Percentiles rank a stretch among this genome's conserved stretches.
Conservation (phyloP, 345 rosid species). For the Euphorbia pulcherrima region DNA sequence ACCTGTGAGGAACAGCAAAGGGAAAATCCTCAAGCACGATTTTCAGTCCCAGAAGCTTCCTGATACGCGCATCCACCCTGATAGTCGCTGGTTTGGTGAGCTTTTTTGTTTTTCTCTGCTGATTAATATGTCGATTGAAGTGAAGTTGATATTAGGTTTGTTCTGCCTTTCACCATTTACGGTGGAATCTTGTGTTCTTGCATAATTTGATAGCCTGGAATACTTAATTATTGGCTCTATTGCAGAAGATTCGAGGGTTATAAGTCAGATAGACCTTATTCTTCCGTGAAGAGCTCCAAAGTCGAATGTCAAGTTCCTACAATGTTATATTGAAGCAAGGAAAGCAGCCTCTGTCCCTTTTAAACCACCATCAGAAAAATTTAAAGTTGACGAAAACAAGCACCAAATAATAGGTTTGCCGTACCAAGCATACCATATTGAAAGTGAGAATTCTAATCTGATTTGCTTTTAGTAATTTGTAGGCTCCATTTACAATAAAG, state of each 20-base stretch:
- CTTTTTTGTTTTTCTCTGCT: background rate
- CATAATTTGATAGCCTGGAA: background rate
- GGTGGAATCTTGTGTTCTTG: background rate
- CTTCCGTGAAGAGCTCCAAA: constrained; percentile 68
- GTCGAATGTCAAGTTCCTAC: constrained; percentile 56
- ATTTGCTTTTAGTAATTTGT: no score
- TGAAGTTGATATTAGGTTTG: no score
- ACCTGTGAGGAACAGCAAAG: constrained; percentile 53
- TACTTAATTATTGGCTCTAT: background rate
- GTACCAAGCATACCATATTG: no score
- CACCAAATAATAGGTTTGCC: no score
- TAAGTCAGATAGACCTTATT: constrained; percentile 65
- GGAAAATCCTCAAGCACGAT: constrained; percentile 60
- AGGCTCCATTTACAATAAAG: no score
- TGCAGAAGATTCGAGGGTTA: constrained; percentile 73
- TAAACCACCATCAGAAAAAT: constrained; percentile 69
- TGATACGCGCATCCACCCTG: constrained; percentile 69
- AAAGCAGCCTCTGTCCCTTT: constrained; percentile 74
- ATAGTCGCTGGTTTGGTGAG: constrained; percentile 86
- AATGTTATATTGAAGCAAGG: constrained; percentile 78
- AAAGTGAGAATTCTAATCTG: no score
- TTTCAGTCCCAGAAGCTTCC: constrained; percentile 77
- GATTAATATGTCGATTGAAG: no score
- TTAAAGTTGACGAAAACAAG: no score
- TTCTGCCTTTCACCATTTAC: no score